Percentiles rank a stretch among this genome's conserved stretches.
Evolutionary conservation across 768 basidiomycete genomes (phyloP).

Genomic region (Lentinula boryana): DNA sequence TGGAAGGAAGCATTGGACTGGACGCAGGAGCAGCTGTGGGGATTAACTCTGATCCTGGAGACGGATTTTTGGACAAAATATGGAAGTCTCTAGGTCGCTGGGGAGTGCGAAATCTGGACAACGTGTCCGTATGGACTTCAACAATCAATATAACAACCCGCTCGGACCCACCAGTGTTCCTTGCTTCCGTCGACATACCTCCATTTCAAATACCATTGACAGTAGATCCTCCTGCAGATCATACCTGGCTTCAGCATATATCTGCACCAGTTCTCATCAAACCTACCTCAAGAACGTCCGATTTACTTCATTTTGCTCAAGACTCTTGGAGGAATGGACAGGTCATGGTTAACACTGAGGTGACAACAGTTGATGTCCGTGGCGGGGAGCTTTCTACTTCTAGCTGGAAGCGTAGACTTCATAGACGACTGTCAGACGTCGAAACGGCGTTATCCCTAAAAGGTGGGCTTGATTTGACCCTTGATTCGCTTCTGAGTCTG

Average conservation of each 20-base stretch:
- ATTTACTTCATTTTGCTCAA: conserved; percentile 43
- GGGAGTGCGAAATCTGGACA: conserved; percentile 51
- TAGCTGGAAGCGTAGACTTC: conserved; percentile 44
- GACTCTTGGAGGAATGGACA: conserved; percentile 54
- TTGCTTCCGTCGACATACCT: conserved; percentile 41
- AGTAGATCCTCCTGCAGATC: conserved; percentile 42
- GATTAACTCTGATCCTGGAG: conserved; percentile 37
- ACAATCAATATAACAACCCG: conserved; percentile 44
- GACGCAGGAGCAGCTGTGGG: conserved; percentile 60
- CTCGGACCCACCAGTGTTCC: conserved; percentile 28
- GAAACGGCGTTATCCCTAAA: conserved; percentile 41
- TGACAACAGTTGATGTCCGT: conserved; percentile 37
- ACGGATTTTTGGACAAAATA: conserved; percentile 37
- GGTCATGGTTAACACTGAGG: conserved; percentile 36
- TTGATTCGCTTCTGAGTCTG: background rate
- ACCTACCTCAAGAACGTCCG: conserved; percentile 47
- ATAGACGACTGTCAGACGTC: conserved; percentile 37
- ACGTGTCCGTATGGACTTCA: conserved; percentile 49
- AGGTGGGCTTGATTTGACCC: conserved; percentile 33
- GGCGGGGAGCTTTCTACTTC: conserved; percentile 40
- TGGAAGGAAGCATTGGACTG: conserved; percentile 57
- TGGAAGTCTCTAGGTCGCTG: conserved; percentile 70
- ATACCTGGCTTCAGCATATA: conserved; percentile 53
- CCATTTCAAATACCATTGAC: conserved; percentile 54
- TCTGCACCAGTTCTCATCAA: conserved; percentile 43